These are phyloP conservation scores for Salix dunnii DNA, from an alignment of 345 rosid species.

Conservation along the genomic window DNA sequence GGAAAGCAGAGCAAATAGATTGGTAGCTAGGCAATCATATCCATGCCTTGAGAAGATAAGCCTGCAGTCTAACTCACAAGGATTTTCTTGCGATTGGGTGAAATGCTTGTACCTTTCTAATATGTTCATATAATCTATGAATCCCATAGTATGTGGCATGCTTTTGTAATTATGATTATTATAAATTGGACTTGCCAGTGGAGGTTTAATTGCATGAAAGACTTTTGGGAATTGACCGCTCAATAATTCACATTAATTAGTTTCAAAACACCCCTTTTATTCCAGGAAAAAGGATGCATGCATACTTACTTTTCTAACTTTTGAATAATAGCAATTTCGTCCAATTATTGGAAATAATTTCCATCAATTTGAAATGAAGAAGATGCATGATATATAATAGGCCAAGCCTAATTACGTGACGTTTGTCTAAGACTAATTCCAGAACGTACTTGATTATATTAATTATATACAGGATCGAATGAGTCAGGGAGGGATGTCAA, in stretches of 20 bases:
- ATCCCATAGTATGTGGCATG: background rate
- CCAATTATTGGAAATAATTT: background rate
- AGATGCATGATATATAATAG: too few species aligned
- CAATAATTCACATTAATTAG: too few species aligned
- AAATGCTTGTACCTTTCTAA: background rate
- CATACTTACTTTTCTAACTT: background rate
- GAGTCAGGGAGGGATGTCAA: background rate
- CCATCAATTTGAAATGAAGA: background rate
- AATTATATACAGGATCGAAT: too few species aligned
- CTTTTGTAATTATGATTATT: too few species aligned
- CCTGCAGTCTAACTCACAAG: background rate
- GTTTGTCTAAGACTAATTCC: too few species aligned
- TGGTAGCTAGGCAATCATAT: conserved; percentile 8
- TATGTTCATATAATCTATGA: too few species aligned
- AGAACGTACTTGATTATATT: too few species aligned
- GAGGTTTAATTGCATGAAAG: too few species aligned
- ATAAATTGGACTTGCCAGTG: too few species aligned
- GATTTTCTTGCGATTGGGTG: background rate
- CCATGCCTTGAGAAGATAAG: conserved; percentile 6
- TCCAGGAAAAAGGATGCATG: background rate
- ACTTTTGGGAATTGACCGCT: too few species aligned
- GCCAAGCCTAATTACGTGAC: too few species aligned
- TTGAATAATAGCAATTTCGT: background rate
- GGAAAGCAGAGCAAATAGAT: background rate
- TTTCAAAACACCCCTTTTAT: too few species aligned